Evolutionary conservation across 202 grass and related monocot genomes (phyloP).

Genomic region (Setaria viridis): DNA sequence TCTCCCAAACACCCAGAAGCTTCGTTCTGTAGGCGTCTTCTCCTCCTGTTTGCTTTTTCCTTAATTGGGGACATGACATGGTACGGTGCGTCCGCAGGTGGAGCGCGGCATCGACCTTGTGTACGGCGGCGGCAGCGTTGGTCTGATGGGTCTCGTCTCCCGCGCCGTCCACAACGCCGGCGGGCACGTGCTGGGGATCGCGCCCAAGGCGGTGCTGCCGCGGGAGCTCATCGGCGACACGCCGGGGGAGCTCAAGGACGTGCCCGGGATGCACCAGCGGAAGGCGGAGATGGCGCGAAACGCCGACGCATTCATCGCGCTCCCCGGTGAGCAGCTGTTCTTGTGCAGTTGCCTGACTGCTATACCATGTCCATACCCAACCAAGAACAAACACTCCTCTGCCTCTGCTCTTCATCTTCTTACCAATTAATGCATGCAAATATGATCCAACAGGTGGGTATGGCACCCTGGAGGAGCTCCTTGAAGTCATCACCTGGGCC

Average conservation of each 20-base stretch:
- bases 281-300: conserved; percentile 81
- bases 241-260: conserved; percentile 60
- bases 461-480: conserved; percentile 91
- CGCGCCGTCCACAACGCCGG: conserved; percentile 64
- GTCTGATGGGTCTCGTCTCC: conserved; percentile 76
- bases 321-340: no score
- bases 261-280: conserved; percentile 71
- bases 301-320: conserved; percentile 73
- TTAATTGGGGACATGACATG: no score
- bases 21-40: no score
- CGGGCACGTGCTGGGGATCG: conserved; percentile 64
- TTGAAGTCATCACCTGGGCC: conserved; percentile 86
- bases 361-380: no score
- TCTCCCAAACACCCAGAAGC: no score
- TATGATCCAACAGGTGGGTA: no score
- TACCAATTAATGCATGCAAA: no score
- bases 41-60: no score
- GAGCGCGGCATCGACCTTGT: conserved; percentile 71
- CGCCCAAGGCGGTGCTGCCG: conserved; percentile 69
- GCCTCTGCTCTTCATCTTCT: no score
- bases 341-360: no score
- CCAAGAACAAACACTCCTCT: no score
- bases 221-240: conserved; percentile 83
- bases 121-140: conserved; percentile 78
- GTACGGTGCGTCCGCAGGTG: no score